Evolutionary conservation across 2,329 filamentous ascomycete species (phyloP), one percentile per base, ranked within the genome.

Genomic region (Sporothrix humicola): DNA sequence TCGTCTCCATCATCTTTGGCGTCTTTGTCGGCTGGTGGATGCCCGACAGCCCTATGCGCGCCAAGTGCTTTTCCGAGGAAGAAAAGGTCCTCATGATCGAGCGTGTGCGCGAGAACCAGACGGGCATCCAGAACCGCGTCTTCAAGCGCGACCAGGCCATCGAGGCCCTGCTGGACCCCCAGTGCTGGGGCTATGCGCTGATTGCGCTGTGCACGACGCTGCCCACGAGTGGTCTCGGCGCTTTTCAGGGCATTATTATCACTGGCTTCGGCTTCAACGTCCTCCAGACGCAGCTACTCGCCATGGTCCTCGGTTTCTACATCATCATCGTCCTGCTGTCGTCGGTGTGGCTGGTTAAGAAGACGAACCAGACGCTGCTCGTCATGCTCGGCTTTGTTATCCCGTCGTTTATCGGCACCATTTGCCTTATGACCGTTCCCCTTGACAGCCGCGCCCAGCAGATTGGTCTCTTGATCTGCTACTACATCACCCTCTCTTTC

Each of bases 401-500:
- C 42, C 92, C 91, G 84, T 92, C 90, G 0, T 92, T 92, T 78
- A 79, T 92, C 65, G 92, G 92, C 71, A 93, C 91, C 1, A 90
- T 92, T 71, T 86, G 93, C 54, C 87, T 94, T 72, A 91, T 94
- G 87, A 91, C 89, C 0, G 86, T 94, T 8, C 81, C 87, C 26
- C 90, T 91, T 76, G 84, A 85, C 7, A 87, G 84, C 59, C 84
- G 85, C 50, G 81, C 86, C 9, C 89, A 88, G 52, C 87, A 91
- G 80, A 85, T 90, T 42, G 92, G 92, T 6, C 85, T 94, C 0
- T 82, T 94, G 15, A 88, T 94, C 78, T 88, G 86, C 78, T 94
- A 94, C 84, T 94, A 94, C 82, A 91, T 94, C 75, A 91, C 74
- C 0, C 85, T 93, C 20, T 93, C 90, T 5, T 94, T 94, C 86